Conservation (phyloP, 2,329 filamentous ascomycete genomes). For the Diaporthe sp. region DNA sequence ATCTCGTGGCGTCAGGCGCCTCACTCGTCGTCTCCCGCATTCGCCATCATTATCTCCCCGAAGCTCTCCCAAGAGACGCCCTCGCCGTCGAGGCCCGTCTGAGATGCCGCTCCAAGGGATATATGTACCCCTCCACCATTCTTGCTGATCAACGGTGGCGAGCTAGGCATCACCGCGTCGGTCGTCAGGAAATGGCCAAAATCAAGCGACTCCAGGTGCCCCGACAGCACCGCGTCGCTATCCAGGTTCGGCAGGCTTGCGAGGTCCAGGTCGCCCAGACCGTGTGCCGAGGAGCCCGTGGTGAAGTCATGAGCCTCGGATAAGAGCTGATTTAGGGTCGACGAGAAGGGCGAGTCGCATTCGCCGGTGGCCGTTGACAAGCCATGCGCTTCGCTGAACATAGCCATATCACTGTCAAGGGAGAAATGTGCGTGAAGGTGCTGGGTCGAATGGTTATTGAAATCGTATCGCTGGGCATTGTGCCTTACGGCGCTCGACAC, state of each 20-base stretch:
- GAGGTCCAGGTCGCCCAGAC: constrained; percentile 60
- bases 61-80: constrained; percentile 36
- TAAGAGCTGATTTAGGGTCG: constrained; percentile 74
- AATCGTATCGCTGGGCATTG: constrained; percentile 54
- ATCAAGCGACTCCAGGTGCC: constrained; percentile 53
- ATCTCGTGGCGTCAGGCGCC: neutral
- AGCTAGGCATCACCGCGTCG: constrained; percentile 63
- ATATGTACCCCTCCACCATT: constrained; percentile 36
- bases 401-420: constrained; percentile 42
- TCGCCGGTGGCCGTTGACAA: constrained; percentile 38
- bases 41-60: constrained; percentile 32
- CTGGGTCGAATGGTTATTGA: constrained; percentile 41
- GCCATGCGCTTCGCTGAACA: constrained; percentile 41
- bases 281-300: constrained; percentile 53
- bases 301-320: constrained; percentile 66
- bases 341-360: constrained; percentile 71
- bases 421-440: constrained; percentile 51
- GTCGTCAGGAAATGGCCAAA: constrained; percentile 64
- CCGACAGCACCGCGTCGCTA: constrained; percentile 48
- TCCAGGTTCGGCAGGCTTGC: constrained; percentile 55
- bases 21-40: constrained; percentile 14
- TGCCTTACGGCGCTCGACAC: constrained; percentile 52
- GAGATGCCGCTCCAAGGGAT: constrained; percentile 44
- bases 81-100: constrained; percentile 42
- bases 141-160: constrained; percentile 56